Evolutionary conservation across 257 asterid genomes (phyloP), one percentile per base, ranked within the genome.

Genomic region (Thymus quinquecostatus): DNA sequence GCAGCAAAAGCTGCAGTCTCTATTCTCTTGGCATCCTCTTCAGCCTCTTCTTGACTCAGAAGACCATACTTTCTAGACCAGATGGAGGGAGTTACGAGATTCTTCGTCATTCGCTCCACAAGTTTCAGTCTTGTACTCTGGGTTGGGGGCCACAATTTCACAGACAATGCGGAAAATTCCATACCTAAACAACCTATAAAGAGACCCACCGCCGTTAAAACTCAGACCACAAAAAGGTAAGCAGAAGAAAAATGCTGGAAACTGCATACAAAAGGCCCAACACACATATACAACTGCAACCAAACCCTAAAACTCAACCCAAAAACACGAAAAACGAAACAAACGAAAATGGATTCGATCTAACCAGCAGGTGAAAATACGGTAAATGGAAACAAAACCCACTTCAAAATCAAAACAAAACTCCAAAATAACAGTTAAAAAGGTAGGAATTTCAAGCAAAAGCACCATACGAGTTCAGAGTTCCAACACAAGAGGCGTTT

Each of bases 101-200:
- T 93, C 79, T 79, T 85, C 6, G 85, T 80, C 98, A 93, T 93
- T 75, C 87, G 81, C 75, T 89, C 94, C 6, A 89, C 87, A 13
- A 93, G 96, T 84, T 85, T 83, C 66, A 78, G 82, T 75, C 98
- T 78, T 64, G 96, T 91, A 36, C 75, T 71, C 75, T 69, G 83
- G 72, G 85, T 80, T 14, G 97, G 97, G 38, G 98, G 97, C 98
- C 98, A 93, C 45, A 91, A 73, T 77, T 91, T 91, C 72, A 91
- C 76, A 6, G 92, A 79, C 60, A 65, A 36, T 28, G 80, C 68
- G 64, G 83, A 69, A 60, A 79, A 47, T 64, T 92, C 96, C 98
- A 92, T 92, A 51, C 70, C 71, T 57, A 68, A 68, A 50, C 11
- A 69, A 75, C 85, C 91, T 82, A 76, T 38, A 44, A 78, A 68